These are phyloP conservation scores for Fusarium longipes DNA, from an alignment of 2,329 filamentous ascomycete genomes.

Conservation along the genomic window DNA sequence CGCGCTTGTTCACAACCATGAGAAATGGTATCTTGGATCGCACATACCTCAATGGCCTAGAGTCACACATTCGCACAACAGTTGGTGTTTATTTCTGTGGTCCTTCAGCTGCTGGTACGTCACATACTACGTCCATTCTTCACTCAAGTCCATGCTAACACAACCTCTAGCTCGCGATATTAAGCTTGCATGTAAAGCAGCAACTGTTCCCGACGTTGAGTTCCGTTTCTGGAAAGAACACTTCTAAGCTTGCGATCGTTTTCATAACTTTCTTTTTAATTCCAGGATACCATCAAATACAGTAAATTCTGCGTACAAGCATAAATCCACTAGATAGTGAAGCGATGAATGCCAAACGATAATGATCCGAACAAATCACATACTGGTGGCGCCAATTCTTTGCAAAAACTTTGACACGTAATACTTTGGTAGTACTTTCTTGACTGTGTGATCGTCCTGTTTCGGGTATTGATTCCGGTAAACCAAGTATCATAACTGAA, in stretches of 20 bases:
- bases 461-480: background rate
- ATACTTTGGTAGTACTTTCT: background rate
- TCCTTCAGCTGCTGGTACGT: constrained; percentile 75
- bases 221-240: constrained; percentile 99
- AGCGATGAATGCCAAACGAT: background rate
- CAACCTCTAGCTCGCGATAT: constrained; percentile 79
- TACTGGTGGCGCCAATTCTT: background rate
- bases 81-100: constrained; percentile 99
- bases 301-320: constrained; percentile 16
- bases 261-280: constrained; percentile 34
- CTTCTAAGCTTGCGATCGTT: constrained; percentile 59
- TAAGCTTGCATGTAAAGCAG: constrained; percentile 79
- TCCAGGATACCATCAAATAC: constrained; percentile 41
- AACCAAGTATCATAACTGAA: constrained; percentile 5
- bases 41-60: constrained; percentile 84
- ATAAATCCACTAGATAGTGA: background rate
- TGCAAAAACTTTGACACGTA: background rate
- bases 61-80: constrained; percentile 80
- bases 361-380: background rate
- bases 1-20: constrained; percentile 83
- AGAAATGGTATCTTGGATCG: constrained; percentile 86
- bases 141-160: constrained; percentile 50
- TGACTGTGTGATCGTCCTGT: constrained; percentile 7
- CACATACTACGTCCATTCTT: background rate
- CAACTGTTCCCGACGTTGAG: constrained; percentile 80